These are phyloP conservation scores for Exsudoporus floridanus DNA, from an alignment of 1,284 basidiomycete genomes.

Conservation along the genomic window DNA sequence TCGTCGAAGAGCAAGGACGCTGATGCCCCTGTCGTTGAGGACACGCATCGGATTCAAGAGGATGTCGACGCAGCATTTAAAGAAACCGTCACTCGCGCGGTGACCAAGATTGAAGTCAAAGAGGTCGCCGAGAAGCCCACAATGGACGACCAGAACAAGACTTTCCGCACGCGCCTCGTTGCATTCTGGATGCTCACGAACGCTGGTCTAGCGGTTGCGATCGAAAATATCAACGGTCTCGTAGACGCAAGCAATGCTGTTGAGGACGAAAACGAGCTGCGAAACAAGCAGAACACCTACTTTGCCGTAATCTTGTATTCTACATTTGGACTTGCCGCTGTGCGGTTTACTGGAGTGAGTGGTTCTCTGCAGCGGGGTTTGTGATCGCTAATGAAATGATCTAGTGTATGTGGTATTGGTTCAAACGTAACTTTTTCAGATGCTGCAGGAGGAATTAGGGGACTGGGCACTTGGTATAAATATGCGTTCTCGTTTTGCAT, in stretches of 20 bases:
- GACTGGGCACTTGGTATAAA: slow-evolving; percentile 2
- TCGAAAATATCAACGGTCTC: slow-evolving; percentile 83
- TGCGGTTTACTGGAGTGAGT: slow-evolving; percentile 84
- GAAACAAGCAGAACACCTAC: slow-evolving; percentile 71
- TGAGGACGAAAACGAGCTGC: slow-evolving; percentile 48
- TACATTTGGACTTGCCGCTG: slow-evolving; percentile 78
- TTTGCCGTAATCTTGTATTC: slow-evolving; percentile 87
- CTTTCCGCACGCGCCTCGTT: slow-evolving; percentile 89
- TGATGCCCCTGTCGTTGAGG: slow-evolving; percentile 79
- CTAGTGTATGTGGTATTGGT: slow-evolving; percentile 80
- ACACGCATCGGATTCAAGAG: slow-evolving; percentile 75
- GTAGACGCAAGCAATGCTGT: slow-evolving; percentile 43
- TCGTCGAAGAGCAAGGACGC: slow-evolving; percentile 79
- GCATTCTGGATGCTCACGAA: slow-evolving; percentile 86
- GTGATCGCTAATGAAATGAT: slow-evolving; percentile 14
- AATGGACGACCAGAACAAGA: slow-evolving; percentile 90
- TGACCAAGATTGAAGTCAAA: slow-evolving; percentile 76
- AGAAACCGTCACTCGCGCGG: slow-evolving; percentile 88
- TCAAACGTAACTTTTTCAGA: slow-evolving; percentile 80
- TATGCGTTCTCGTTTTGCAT: slow-evolving; percentile 22
- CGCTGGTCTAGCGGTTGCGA: slow-evolving; percentile 76
- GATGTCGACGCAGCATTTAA: slow-evolving; percentile 95
- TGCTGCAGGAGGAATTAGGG: slow-evolving; percentile 71
- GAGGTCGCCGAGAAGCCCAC: slow-evolving; percentile 79
- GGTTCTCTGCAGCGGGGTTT: not conserved